Percentiles rank a stretch among this genome's conserved stretches.
Evolutionary conservation across 768 basidiomycete species (phyloP).

Genomic region (Mycena chlorophos): DNA sequence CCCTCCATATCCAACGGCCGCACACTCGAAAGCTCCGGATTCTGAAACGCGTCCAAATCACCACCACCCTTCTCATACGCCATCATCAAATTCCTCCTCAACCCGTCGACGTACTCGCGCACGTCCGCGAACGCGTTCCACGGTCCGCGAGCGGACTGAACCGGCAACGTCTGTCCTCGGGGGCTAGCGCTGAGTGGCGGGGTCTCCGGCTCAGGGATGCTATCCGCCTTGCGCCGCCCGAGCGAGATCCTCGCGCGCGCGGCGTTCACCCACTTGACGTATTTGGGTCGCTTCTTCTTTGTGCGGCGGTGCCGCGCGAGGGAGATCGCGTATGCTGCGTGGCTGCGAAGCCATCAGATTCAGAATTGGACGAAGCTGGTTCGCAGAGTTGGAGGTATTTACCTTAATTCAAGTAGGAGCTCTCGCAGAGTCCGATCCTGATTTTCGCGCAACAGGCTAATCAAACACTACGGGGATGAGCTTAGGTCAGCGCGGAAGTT

Average conservation of each 20-base stretch:
- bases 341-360: too few relatives aligned
- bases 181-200: too few relatives aligned
- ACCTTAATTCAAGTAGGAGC: background rate
- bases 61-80: background rate
- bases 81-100: too few relatives aligned
- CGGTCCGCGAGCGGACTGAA: background rate
- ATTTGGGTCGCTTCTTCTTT: too few relatives aligned
- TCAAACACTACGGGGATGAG: background rate
- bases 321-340: background rate
- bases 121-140: background rate
- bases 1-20: constrained; percentile 14
- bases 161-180: too few relatives aligned
- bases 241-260: too few relatives aligned
- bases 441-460: background rate
- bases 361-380: background rate
- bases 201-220: too few relatives aligned
- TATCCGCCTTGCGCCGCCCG: too few relatives aligned
- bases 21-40: constrained; percentile 15
- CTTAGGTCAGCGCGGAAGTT: background rate
- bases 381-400: background rate
- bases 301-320: background rate
- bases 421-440: background rate
- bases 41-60: constrained; percentile 14
- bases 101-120: too few relatives aligned
- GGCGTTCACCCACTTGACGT: too few relatives aligned